A percentile compares a stretch with the other conserved stretches of the same genome.
These are phyloP conservation scores for Scolecobasidium constrictum DNA, from an alignment of 2,329 filamentous ascomycete genomes.

Conservation along the genomic window DNA sequence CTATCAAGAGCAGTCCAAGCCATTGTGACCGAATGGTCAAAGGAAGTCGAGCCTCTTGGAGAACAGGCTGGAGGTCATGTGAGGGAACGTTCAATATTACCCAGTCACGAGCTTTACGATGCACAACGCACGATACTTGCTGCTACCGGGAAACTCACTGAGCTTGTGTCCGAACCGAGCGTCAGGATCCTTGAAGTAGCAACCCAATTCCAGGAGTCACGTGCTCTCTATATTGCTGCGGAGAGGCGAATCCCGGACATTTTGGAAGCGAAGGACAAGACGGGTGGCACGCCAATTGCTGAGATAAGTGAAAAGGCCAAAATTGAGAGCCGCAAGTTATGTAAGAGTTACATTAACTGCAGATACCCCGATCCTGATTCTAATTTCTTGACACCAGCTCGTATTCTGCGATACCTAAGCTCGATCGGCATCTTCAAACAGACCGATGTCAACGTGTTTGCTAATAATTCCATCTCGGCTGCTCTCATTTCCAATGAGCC, in stretches of 20 bases:
- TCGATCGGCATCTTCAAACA: conserved; percentile 26
- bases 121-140: conserved; percentile 22
- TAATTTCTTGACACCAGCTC: conserved; percentile 16
- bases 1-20: neutral
- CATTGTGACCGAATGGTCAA: neutral
- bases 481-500: conserved; percentile 24
- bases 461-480: conserved; percentile 26
- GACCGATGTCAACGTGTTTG: conserved; percentile 19
- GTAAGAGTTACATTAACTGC: too few species aligned
- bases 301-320: conserved; percentile 17
- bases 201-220: conserved; percentile 24
- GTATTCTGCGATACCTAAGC: conserved; percentile 24
- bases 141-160: conserved; percentile 23
- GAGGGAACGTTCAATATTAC: too few species aligned
- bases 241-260: conserved; percentile 24
- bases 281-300: conserved; percentile 17
- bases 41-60: neutral
- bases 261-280: conserved; percentile 16
- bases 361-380: too few species aligned
- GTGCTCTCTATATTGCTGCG: conserved; percentile 24
- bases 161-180: conserved; percentile 23
- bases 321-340: conserved; percentile 21
- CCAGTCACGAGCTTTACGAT: conserved; percentile 18
- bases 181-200: conserved; percentile 22
- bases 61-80: too few species aligned